A percentile compares a stretch with the other conserved stretches of the same genome.
phyloP scores from a whole-genome alignment of 1,284 basidiomycete genomes.

The Apiotrichum sp. region DNA sequence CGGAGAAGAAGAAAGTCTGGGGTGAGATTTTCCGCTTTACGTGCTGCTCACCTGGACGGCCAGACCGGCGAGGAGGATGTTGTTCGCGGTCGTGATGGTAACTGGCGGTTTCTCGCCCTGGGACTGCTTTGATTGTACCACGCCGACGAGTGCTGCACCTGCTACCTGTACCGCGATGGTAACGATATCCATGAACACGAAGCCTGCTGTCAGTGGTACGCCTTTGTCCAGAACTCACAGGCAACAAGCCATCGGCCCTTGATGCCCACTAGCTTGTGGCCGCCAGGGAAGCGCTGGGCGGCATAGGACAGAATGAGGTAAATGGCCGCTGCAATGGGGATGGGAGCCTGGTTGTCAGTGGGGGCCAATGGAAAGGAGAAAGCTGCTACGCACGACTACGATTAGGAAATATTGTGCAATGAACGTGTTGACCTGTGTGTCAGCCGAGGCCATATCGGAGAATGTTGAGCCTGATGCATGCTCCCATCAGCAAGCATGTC shows the following conservation, averaged over 20 bases:
- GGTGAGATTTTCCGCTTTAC: no score
- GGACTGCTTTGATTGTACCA: slow-evolving; percentile 36
- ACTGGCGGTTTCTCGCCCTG: slow-evolving; percentile 26
- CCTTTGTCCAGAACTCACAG: slow-evolving; percentile 19
- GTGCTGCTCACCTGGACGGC: slow-evolving; percentile 33
- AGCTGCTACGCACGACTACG: slow-evolving; percentile 38
- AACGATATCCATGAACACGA: slow-evolving; percentile 43
- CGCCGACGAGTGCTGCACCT: slow-evolving; percentile 49
- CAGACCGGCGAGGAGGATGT: slow-evolving; percentile 48
- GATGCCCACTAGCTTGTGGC: slow-evolving; percentile 26
- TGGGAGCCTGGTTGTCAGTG: slow-evolving; percentile 31
- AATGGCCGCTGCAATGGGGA: slow-evolving; percentile 46
- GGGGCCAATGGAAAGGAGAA: no score
- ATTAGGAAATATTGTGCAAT: slow-evolving; percentile 47
- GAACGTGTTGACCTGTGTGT: slow-evolving; percentile 18
- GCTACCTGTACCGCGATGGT: slow-evolving; percentile 42
- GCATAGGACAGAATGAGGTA: slow-evolving; percentile 40
- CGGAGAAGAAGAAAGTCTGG: slow-evolving; percentile 13
- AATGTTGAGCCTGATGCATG: no score
- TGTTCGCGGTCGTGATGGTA: slow-evolving; percentile 39
- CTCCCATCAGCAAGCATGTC: not conserved
- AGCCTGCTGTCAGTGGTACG: slow-evolving; percentile 21
- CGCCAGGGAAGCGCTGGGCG: slow-evolving; percentile 23
- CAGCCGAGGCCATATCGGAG: no score
- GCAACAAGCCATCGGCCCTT: slow-evolving; percentile 30